These are phyloP conservation scores for Edaphochlamys debaryana DNA, from an alignment of 139 green algal species.

Conservation along the genomic window DNA sequence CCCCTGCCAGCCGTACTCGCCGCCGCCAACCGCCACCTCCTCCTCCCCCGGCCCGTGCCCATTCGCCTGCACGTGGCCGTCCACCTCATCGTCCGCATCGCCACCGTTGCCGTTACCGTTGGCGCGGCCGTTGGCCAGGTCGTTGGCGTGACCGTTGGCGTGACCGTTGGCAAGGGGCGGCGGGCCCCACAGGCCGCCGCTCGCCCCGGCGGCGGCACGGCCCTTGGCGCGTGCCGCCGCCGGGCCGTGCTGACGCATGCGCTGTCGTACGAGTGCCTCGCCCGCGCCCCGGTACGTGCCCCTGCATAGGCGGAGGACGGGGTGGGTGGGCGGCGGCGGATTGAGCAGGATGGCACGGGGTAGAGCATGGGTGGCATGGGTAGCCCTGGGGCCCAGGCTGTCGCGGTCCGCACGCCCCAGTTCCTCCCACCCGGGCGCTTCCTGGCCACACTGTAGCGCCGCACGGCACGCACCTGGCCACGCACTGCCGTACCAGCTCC, in stretches of 20 bases:
- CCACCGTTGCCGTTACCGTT: neutral
- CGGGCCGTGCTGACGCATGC: conserved; percentile 18
- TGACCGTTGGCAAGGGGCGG: neutral
- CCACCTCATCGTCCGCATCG: neutral
- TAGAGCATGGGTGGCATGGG: neutral
- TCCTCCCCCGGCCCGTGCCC: neutral
- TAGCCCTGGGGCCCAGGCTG: neutral
- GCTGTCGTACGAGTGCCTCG: conserved; percentile 25
- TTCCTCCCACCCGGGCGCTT: neutral
- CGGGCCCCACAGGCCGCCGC: neutral
- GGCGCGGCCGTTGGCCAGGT: neutral
- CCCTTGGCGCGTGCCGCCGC: neutral
- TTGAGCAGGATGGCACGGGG: neutral
- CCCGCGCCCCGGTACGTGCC: conserved; percentile 56
- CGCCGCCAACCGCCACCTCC: neutral
- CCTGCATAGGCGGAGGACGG: neutral
- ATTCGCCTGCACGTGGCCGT: neutral
- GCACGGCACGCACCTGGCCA: conserved; percentile 43
- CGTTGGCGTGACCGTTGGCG: no score
- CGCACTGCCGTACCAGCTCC: conserved; percentile 76
- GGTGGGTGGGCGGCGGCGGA: neutral
- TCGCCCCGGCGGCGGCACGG: neutral
- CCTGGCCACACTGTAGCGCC: neutral
- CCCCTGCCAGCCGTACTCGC: neutral
- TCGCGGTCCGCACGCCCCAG: no score